Percentiles rank a stretch among this genome's conserved stretches.
These are phyloP conservation scores for Alisma plantagoaquatica DNA, from an alignment of 106 monocot genomes.

Conservation along the genomic window DNA sequence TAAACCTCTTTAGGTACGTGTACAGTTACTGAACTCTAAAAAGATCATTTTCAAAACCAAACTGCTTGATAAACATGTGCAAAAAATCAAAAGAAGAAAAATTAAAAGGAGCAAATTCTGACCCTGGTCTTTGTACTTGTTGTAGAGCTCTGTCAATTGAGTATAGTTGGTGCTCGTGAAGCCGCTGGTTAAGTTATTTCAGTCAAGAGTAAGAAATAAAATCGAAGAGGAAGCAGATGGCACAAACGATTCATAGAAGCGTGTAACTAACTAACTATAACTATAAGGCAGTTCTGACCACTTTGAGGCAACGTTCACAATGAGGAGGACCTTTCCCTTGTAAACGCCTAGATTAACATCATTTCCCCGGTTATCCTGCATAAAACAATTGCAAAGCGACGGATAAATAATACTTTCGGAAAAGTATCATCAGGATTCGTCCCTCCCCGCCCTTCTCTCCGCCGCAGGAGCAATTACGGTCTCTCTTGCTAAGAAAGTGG, in stretches of 20 bases:
- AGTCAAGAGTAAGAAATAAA: too few relatives aligned
- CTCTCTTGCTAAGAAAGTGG: not conserved
- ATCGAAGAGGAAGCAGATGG: not conserved
- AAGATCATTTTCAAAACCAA: too few relatives aligned
- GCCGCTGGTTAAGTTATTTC: constrained; percentile 68
- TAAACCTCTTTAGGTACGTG: too few relatives aligned
- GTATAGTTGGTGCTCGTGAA: constrained; percentile 81
- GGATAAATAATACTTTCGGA: not conserved
- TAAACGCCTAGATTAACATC: too few relatives aligned
- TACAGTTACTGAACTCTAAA: too few relatives aligned
- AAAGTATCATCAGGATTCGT: not conserved
- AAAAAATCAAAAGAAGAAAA: not conserved
- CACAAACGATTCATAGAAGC: not conserved
- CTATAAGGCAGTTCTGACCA: not conserved
- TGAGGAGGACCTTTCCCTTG: too few relatives aligned
- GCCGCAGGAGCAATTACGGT: not conserved
- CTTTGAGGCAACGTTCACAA: too few relatives aligned
- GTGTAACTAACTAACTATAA: not conserved
- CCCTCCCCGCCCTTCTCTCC: not conserved
- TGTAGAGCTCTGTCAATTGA: constrained; percentile 72
- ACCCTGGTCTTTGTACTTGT: constrained; percentile 76
- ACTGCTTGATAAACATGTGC: too few relatives aligned
- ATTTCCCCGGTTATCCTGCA: too few relatives aligned
- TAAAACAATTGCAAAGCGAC: not conserved
- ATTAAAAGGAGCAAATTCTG: constrained; percentile 1